Evolutionary conservation across 2,329 filamentous ascomycete species (phyloP), one percentile per base, ranked within the genome.

Genomic region (Sporothrix mexicana): DNA sequence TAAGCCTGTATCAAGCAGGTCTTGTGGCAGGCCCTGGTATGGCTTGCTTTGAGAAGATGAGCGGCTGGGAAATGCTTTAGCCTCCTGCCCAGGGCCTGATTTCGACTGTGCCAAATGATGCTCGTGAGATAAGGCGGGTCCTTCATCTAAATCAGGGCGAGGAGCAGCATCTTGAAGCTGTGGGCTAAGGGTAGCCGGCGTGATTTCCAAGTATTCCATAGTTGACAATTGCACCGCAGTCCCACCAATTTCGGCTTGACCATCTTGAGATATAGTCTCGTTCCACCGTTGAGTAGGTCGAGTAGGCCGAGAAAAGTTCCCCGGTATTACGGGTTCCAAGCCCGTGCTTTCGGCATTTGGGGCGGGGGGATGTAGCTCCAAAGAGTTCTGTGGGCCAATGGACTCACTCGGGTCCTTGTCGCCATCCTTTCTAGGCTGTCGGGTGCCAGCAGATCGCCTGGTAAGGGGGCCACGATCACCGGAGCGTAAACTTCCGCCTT

Each of bases 401-500:
- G 86, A 83, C n/a, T 84, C 84, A 36, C 83, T 79, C 51, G 82
- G 82, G 2, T 73, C 51, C 83, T 81, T 71, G 86, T 84, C 71
- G 86, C 85, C 84, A 74, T 91, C 89, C 15, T 85, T 85, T 20
- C 92, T 91, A n/a, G 86, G 84, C 30, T 88, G 87, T 73, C 88
- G 88, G 59, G 88, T 87, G 1, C 85, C 87, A 4, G 85, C 85
- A 61, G 90, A 85, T 53, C 95, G 88, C 80, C 93, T 93, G 0
- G 93, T 92, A 76, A 94, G 92, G 0, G 92, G 90, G 3, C 90
- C 85, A 71, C 92, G 88, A 74, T 96, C 92, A 30, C 93, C 92
- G 76, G 91, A 93, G 69, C 92, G 91, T 75, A 97, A 81, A 83
- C 95, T 98, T 47, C 95, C 95, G 73, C 93, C 87, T 77, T 90